These are phyloP conservation scores for Wickerhamiella cacticola DNA, from an alignment of 805 yeast genomes.

Conservation along the genomic window DNA sequence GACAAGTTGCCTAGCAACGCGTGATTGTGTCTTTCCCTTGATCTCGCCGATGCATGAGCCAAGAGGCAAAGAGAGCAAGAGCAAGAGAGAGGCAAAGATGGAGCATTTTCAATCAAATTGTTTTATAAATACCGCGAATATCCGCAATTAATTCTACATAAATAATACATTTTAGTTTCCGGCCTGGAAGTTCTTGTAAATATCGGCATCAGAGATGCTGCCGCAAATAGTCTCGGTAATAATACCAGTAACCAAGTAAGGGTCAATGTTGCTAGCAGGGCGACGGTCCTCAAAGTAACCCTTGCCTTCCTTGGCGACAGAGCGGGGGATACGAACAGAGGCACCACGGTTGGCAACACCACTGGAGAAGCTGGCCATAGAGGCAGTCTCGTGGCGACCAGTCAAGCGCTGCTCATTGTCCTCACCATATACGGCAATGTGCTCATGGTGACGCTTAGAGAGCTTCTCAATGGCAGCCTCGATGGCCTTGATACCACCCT, in stretches of 20 bases:
- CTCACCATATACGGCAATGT: conserved; percentile 86
- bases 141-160: conserved; percentile 3
- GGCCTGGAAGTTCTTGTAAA: conserved; percentile 32
- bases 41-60: too few relatives aligned
- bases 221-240: conserved; percentile 96
- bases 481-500: conserved; percentile 93
- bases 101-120: neutral
- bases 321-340: conserved; percentile 95
- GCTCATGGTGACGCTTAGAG: conserved; percentile 93
- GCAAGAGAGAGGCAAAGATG: too few relatives aligned
- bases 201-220: conserved; percentile 86
- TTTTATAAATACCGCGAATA: neutral
- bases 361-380: conserved; percentile 76
- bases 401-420: conserved; percentile 94
- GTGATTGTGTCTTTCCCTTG: too few relatives aligned
- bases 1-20: too few relatives aligned
- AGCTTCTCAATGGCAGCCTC: conserved; percentile 88
- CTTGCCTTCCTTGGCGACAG: conserved; percentile 93
- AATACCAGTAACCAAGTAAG: conserved; percentile 96
- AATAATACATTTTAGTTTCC: conserved; percentile 6
- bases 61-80: too few relatives aligned
- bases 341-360: conserved; percentile 99
- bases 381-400: conserved; percentile 97
- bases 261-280: conserved; percentile 99
- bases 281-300: conserved; percentile 99